phyloP scores from a whole-genome alignment of 2,329 filamentous ascomycete species.

The Colletotrichum tabaci region DNA sequence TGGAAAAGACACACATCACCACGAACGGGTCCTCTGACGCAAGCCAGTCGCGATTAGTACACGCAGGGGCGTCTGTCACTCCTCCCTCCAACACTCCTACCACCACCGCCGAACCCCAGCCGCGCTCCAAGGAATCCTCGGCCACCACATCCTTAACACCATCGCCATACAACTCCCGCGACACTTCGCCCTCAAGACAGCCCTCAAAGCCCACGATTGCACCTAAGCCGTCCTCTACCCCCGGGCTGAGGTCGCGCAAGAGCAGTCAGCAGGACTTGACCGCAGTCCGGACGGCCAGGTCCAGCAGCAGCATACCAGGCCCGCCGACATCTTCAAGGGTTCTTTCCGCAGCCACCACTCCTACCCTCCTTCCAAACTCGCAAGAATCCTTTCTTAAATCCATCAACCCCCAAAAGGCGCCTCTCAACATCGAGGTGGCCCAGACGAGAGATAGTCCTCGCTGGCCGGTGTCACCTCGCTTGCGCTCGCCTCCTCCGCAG shows the following conservation, averaged over 20 bases:
- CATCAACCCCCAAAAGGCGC: constrained; percentile 75
- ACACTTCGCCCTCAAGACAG: constrained; percentile 63
- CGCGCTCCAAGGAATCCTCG: constrained; percentile 54
- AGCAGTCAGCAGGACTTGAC: constrained; percentile 76
- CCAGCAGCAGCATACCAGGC: constrained; percentile 69
- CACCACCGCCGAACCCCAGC: constrained; percentile 48
- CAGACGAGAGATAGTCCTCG: constrained; percentile 70
- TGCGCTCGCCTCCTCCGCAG: constrained; percentile 82
- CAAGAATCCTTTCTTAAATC: constrained; percentile 75
- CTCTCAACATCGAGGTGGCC: constrained; percentile 59
- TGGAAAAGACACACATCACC: constrained; percentile 54
- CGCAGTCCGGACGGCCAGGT: constrained; percentile 67
- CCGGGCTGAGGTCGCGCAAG: constrained; percentile 71
- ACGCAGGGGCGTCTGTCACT: constrained; percentile 43
- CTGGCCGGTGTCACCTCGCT: constrained; percentile 83
- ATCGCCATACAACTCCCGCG: constrained; percentile 59
- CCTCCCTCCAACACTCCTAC: constrained; percentile 47
- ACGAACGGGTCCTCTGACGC: constrained; percentile 48
- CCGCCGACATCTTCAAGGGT: constrained; percentile 76
- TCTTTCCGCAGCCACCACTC: constrained; percentile 77
- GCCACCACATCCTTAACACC: constrained; percentile 54
- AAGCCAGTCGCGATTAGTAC: constrained; percentile 41
- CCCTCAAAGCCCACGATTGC: constrained; percentile 53
- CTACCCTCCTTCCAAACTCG: constrained; percentile 72
- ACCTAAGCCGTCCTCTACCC: constrained; percentile 49